Percentiles rank a stretch among this genome's conserved stretches.
These are phyloP conservation scores for Aspergillus incahuasiensis DNA, from an alignment of 495 filamentous ascomycete species.

Conservation along the genomic window DNA sequence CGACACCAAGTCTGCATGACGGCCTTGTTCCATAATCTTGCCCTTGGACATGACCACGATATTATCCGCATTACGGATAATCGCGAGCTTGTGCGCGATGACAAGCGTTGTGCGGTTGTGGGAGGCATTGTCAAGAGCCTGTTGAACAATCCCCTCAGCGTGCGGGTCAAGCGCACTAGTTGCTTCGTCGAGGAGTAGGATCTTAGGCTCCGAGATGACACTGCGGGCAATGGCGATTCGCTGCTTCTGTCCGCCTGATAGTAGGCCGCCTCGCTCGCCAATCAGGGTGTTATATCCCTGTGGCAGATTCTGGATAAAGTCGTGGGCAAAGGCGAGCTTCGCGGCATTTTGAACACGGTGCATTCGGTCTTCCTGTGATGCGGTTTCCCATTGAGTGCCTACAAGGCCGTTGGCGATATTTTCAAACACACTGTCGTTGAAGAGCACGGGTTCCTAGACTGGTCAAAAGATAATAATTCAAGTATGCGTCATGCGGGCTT, in stretches of 20 bases:
- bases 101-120: slow-evolving; percentile 89
- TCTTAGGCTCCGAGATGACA: slow-evolving; percentile 90
- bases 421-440: slow-evolving; percentile 77
- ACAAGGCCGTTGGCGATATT: slow-evolving; percentile 88
- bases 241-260: slow-evolving; percentile 95
- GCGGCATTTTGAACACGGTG: slow-evolving; percentile 75
- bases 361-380: slow-evolving; percentile 55
- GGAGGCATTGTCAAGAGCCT: slow-evolving; percentile 82
- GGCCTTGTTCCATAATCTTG: slow-evolving; percentile 80
- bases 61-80: slow-evolving; percentile 88
- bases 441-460: slow-evolving; percentile 65
- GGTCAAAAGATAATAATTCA: neutral
- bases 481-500: neutral
- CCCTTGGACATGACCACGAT: slow-evolving; percentile 90
- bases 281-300: slow-evolving; percentile 92
- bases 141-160: slow-evolving; percentile 90
- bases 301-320: slow-evolving; percentile 76
- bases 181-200: slow-evolving; percentile 90
- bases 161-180: slow-evolving; percentile 92
- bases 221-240: slow-evolving; percentile 86
- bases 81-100: slow-evolving; percentile 91
- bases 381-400: slow-evolving; percentile 70
- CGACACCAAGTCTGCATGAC: slow-evolving; percentile 64
- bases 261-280: slow-evolving; percentile 85
- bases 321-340: slow-evolving; percentile 87